Evolutionary conservation across 805 yeast genomes (phyloP).

Genomic region (Starmerella stigmatis): DNA sequence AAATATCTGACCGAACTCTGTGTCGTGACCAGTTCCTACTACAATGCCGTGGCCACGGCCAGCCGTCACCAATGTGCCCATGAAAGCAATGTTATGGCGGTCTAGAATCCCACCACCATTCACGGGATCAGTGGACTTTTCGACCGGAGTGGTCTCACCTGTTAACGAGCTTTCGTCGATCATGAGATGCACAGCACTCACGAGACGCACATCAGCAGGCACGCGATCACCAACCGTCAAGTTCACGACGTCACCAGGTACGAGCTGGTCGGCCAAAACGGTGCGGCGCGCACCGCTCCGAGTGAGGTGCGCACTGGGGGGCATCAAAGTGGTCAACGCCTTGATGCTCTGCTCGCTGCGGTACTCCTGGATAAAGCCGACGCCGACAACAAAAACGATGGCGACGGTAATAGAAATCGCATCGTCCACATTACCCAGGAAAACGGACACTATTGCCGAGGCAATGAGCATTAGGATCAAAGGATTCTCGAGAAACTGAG

Average conservation of each 20-base stretch:
- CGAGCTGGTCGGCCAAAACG: conserved; percentile 77
- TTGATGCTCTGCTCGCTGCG: conserved; percentile 89
- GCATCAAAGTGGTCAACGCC: conserved; percentile 85
- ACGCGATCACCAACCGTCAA: conserved; percentile 88
- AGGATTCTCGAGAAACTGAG: conserved; percentile 83
- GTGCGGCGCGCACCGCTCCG: conserved; percentile 68
- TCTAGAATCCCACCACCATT: conserved; percentile 31
- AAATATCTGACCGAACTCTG: conserved; percentile 91
- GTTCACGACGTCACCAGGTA: conserved; percentile 91
- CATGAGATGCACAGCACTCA: conserved; percentile 64
- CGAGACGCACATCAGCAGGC: conserved; percentile 87
- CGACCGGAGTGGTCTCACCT: conserved; percentile 87
- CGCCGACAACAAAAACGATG: conserved; percentile 83
- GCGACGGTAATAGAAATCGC: conserved; percentile 91
- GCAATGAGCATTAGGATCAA: conserved; percentile 79
- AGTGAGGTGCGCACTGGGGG: conserved; percentile 90
- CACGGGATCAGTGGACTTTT: conserved; percentile 46
- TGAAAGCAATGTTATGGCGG: conserved; percentile 72
- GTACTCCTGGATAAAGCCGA: conserved; percentile 95
- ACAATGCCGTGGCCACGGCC: conserved; percentile 94
- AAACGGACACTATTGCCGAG: conserved; percentile 73
- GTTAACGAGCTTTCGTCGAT: conserved; percentile 92
- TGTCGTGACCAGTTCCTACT: conserved; percentile 75
- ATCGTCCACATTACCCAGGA: conserved; percentile 95
- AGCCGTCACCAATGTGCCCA: conserved; percentile 95